Conservation (phyloP, 2,329 filamentous ascomycete genomes). For the Diaporthe velutina region DNA sequence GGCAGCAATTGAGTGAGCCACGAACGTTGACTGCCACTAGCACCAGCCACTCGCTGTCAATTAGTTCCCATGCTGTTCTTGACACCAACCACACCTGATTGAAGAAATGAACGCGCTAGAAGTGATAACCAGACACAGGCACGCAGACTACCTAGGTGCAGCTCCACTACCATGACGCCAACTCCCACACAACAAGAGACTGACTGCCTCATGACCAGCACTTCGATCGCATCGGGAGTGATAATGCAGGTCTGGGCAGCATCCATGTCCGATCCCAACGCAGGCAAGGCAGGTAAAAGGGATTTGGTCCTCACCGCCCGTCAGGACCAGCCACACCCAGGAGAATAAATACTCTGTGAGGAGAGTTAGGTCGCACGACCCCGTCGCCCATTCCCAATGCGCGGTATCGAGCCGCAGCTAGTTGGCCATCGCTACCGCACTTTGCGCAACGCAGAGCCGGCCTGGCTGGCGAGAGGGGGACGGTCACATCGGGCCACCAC, state of each 20-base stretch:
- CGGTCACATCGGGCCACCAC: neutral
- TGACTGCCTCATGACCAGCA: conserved; percentile 12
- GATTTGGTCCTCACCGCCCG: conserved; percentile 23
- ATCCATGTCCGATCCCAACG: conserved; percentile 18
- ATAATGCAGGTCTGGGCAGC: conserved; percentile 25
- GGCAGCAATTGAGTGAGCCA: neutral
- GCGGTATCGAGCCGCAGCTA: conserved; percentile 28
- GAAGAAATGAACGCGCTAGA: neutral
- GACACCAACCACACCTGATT: neutral
- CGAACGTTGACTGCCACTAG: neutral
- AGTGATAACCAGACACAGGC: conserved; percentile 5
- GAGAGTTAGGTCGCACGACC: conserved; percentile 2
- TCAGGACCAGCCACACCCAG: neutral
- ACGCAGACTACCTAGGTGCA: neutral
- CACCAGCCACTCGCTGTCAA: neutral
- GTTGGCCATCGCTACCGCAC: conserved; percentile 18
- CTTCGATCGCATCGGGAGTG: conserved; percentile 21
- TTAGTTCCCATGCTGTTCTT: neutral
- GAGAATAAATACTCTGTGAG: neutral
- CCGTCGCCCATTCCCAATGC: conserved; percentile 18
- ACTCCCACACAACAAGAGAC: neutral
- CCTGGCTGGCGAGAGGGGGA: neutral
- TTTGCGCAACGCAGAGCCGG: conserved; percentile 21
- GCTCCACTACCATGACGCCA: neutral
- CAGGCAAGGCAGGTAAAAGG: conserved; percentile 11